Evolutionary conservation across 805 yeast genomes (phyloP), one percentile per base, ranked within the genome.

Genomic region (Saccharomycopsis javanensis): DNA sequence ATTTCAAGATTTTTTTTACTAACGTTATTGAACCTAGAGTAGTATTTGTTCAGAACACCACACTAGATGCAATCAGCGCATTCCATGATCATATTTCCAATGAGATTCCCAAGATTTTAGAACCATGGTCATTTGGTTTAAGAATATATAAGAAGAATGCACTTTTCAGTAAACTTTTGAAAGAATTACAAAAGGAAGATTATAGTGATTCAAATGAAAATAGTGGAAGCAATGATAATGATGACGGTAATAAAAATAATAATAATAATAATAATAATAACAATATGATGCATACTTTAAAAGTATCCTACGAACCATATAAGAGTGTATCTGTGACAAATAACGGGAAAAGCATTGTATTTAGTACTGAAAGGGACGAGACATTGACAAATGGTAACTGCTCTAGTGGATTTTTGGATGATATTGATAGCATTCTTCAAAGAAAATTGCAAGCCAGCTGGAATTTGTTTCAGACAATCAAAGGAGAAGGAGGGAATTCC

Each of bases 401-500:
- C 33, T 78, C 82, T 11, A 71, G 79, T 0, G 82, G 83, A 1
- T 63, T 79, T 55, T 77, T 76, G 55, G 87, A 83, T 58, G 74
- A 78, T 27, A 78, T 86, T 64, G 88, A 82, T 54, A 65, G 68
- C 37, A 74, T 87, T 50, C 67, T 84, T 1, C 72, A 72, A 20
- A 75, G 76, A 33, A 84, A 85, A 64, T 68, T 88, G 55, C 85
- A 82, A 65, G 79, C 87, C 61, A 66, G 84, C 54, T 88, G 96
- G 96, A 70, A 75, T 0, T 74, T 79, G 50, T 73, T 88, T 60
- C 96, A 88, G 67, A 73, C 79, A 8, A 76, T 86, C 53, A 79
- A 80, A 64, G 94, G 92, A 1, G 91, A 86, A 60, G 85, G 86
- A 8, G 96, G 96, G 0, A 77, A 77, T 55, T 78, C 80, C 4